phyloP scores from a whole-genome alignment of 2,329 filamentous ascomycete species.

The Ophiostoma tasmaniense region DNA sequence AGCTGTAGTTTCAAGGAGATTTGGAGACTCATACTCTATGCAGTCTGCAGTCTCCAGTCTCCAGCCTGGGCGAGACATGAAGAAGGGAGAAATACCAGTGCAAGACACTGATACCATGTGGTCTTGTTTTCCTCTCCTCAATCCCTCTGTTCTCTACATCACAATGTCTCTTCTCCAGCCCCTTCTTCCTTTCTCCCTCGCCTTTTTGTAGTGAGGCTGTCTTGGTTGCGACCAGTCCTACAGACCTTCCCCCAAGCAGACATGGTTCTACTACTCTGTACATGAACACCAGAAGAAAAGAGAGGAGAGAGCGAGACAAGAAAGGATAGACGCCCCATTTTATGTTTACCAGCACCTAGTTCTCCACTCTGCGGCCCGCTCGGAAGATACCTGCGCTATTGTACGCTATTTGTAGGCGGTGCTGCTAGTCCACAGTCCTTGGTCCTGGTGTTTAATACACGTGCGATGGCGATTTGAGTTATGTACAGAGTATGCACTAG shows the following conservation, averaged over 20 bases:
- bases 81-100: not conserved
- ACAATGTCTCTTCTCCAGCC: not conserved
- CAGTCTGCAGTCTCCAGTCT: too few species aligned
- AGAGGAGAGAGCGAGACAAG: not conserved
- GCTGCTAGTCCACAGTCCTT: not conserved
- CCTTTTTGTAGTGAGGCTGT: not conserved
- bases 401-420: not conserved
- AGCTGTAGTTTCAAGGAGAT: conserved; percentile 1
- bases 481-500: too few species aligned
- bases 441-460: not conserved
- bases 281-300: not conserved
- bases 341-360: not conserved
- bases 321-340: not conserved
- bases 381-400: conserved; percentile 7
- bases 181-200: not conserved
- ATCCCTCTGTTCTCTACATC: not conserved
- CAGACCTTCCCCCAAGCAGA: not conserved
- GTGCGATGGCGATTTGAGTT: not conserved
- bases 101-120: not conserved
- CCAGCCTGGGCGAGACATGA: not conserved
- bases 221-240: not conserved
- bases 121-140: not conserved
- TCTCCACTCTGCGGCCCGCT: conserved; percentile 2
- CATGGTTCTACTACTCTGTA: not conserved
- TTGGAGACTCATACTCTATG: too few species aligned